Base-by-base conservation (phyloP, 441 rosid species). In the Breynia disticha region DNA sequence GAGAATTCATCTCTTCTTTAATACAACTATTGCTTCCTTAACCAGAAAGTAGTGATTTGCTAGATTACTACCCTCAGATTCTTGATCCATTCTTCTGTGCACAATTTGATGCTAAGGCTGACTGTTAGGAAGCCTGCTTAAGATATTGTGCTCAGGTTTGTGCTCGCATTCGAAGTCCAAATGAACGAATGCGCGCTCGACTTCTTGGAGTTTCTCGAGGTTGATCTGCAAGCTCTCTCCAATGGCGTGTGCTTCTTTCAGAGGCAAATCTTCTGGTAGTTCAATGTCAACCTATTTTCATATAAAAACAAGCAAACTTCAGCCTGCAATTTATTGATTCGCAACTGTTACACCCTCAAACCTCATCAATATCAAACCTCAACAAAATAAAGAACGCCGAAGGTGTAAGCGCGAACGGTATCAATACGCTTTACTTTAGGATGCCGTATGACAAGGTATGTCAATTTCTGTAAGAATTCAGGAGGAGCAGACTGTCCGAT, bases 161-260 rank as follows among this genome's bases (percentile, higher is more conserved):
- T 89, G 95, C 16, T 82, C 84, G 11, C 95, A 86, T 67, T 89
- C 97, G 35, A 66, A 83, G 66, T 86, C 97, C 2, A 89, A 76
- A 70, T 89, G 97, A 58, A 89, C 93, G 58, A 90, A 89, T 50
- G 91, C 95, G 28, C 95, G 73, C 66, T 88, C 95, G 8, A 88
- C 95, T 73, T 85, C 89, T 18, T 83, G 79, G 21, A 88, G 86
- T 67, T 68, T 79, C 73, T 88, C 93, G 2, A 88, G 72, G 68
- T 81, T 88, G 66, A 75, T 76, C 68, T 88, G 95, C 72, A 88
- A 69, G 56, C 75, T 44, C 61, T 88, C 95, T 59, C 97, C 97
- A 12, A 86, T 83, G 7, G 79, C 16, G 21, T 88, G 91, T 49
- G 97, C 95, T 67, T 88, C 83, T 51, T 72, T 83, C 44, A 88